Base-by-base conservation (phyloP, 352 stramenopile species). In the Peronospora belbahrii region DNA sequence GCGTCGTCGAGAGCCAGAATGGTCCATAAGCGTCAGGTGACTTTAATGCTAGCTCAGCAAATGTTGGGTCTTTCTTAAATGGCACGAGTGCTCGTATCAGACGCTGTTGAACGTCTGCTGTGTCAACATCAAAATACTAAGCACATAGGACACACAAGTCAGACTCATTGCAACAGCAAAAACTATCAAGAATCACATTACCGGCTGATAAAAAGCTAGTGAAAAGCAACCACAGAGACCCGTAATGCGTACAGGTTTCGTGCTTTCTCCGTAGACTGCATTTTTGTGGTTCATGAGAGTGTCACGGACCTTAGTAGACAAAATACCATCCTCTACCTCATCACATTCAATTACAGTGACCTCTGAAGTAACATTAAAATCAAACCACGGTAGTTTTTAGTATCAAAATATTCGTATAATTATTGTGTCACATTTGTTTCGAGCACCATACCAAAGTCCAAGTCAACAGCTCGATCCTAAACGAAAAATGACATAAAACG, bases 41-140 rank as follows among this genome's bases (percentile, higher is more conserved):
- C 19, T 56, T 40, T 5, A 69, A 47, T 14, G 78, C 68, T 13
- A 94, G 49, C 55, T 91, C 82, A n/a, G 67, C 69, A 38, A 94
- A 94, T 15, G 65, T 69, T 15, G 82, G 82, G 18, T 86, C 70
- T 54, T 88, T 87, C 70, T 88, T 94, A 50, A 94, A 88, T 20
- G 82, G 82, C 32, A 94, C 49, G 8, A 94, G 44, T 1, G 79
- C 77, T 25, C 75, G 74, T 35, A 78, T 62, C 20, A 94, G 43
- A 28, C 82, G 82, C 47, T 80, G 66, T 43, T 90, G 79, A 30
- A 94, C 74, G 53, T 94, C 79, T 22, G 48, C 48, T 14, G 82
- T 94, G 56, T 94, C 82, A 1, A 94, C 82, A 40, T 94, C 77
- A 50, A 94, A 94, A 38, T 88, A 91, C 82, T 94, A 33, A 15